These are phyloP conservation scores for Cnidoscolus chayamansa DNA, from an alignment of 441 rosid species.

Conservation along the genomic window DNA sequence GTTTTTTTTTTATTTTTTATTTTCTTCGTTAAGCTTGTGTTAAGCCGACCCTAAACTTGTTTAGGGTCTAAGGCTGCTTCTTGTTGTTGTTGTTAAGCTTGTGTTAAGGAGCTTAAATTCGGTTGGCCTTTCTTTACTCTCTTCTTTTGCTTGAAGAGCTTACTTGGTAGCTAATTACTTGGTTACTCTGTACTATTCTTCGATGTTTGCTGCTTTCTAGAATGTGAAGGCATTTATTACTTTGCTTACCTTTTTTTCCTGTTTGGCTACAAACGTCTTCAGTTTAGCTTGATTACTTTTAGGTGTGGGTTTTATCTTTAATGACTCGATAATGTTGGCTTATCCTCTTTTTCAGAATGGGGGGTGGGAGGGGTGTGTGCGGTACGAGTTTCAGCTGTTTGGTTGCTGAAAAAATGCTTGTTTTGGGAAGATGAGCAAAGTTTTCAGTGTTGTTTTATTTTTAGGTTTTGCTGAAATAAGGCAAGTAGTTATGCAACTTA, in stretches of 20 bases:
- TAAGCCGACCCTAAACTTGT: no score
- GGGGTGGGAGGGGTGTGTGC: background rate
- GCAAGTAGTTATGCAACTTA: slow-evolving; percentile 2
- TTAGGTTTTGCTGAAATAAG: slow-evolving; percentile 6
- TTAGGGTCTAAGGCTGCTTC: no score
- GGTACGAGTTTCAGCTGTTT: background rate
- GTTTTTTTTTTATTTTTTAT: background rate
- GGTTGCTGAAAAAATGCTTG: slow-evolving; percentile 6
- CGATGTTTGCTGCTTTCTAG: slow-evolving; percentile 3
- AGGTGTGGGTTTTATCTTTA: slow-evolving; percentile 1
- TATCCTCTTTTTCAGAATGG: background rate
- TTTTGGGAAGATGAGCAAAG: background rate
- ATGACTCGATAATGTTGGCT: slow-evolving; percentile 2
- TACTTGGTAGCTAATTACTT: background rate
- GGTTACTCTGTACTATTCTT: background rate
- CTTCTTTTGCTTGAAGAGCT: background rate
- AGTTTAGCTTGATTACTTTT: background rate
- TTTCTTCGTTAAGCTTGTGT: background rate
- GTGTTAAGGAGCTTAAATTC: background rate
- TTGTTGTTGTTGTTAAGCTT: no score
- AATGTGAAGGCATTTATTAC: slow-evolving; percentile 1
- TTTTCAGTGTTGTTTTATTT: background rate
- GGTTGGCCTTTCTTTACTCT: background rate
- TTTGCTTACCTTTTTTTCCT: background rate
- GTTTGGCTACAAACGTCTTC: background rate